These are phyloP conservation scores for Phycomyces nitens DNA, from an alignment of 192 early-diverging fungal species.

Conservation along the genomic window DNA sequence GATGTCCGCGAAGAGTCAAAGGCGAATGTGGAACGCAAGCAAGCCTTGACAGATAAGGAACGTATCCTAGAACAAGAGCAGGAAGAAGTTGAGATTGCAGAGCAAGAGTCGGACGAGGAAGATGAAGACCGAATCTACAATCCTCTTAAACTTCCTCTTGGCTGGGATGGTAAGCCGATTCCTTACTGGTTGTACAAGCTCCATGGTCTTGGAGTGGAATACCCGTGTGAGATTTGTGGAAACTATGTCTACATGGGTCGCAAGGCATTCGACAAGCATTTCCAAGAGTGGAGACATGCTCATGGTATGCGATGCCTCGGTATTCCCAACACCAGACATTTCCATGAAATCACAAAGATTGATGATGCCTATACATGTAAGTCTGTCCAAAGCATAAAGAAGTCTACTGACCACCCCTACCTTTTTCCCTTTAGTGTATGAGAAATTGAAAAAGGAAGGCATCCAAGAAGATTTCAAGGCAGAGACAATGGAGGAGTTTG, in stretches of 20 bases:
- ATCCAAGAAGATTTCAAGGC: constrained; percentile 65
- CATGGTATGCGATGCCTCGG: constrained; percentile 91
- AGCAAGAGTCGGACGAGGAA: constrained; percentile 55
- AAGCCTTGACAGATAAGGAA: constrained; percentile 86
- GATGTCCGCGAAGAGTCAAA: constrained; percentile 71
- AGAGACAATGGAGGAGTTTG: constrained; percentile 90
- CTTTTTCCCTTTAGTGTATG: too few relatives aligned
- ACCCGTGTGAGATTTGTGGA: constrained; percentile 96
- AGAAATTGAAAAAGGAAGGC: constrained; percentile 70
- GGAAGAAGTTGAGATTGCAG: constrained; percentile 63
- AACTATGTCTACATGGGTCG: constrained; percentile 93
- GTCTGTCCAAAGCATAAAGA: too few relatives aligned
- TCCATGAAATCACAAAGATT: constrained; percentile 87
- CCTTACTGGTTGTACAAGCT: constrained; percentile 98
- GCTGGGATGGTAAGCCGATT: constrained; percentile 99
- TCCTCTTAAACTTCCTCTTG: constrained; percentile 91
- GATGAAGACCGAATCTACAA: constrained; percentile 94
- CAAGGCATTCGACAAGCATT: constrained; percentile 95
- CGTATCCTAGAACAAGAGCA: constrained; percentile 66
- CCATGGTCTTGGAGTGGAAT: constrained; percentile 92
- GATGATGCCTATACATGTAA: constrained; percentile 84
- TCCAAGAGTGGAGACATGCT: constrained; percentile 92
- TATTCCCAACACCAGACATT: constrained; percentile 87
- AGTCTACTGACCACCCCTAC: too few relatives aligned
- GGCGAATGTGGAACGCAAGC: constrained; percentile 86